Evolutionary conservation across 495 filamentous ascomycete genomes (phyloP).

Genomic region (Aspergillus diversus): DNA sequence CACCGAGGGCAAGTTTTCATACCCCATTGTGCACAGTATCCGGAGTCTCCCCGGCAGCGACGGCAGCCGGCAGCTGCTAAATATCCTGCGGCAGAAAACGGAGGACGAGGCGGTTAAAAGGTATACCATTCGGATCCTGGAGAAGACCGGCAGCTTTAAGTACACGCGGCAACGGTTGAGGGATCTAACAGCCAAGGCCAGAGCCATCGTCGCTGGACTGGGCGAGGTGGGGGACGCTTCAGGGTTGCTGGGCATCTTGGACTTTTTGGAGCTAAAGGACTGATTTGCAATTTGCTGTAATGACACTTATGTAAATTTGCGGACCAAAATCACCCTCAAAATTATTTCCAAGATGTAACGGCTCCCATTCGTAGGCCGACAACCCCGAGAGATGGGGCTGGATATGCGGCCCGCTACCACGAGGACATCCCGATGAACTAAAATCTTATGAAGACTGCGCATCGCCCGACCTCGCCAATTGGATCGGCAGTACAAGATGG

Average conservation of each 20-base stretch:
- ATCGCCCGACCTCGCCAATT: too few species aligned
- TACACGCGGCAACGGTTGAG: slow-evolving; percentile 1
- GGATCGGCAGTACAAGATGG: too few species aligned
- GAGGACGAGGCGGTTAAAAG: slow-evolving; percentile 75
- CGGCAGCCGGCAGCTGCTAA: slow-evolving; percentile 71
- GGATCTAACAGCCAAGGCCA: not conserved
- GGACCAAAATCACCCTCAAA: too few species aligned
- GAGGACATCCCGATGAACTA: too few species aligned
- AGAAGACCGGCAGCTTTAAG: slow-evolving; percentile 6
- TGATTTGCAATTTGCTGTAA: not conserved
- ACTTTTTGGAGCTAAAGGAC: slow-evolving; percentile 10
- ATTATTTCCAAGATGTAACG: too few species aligned
- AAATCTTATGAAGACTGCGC: too few species aligned
- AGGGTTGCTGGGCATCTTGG: slow-evolving; percentile 2
- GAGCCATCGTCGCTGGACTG: not conserved
- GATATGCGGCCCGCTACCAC: too few species aligned
- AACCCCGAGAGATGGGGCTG: too few species aligned
- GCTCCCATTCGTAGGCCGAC: too few species aligned
- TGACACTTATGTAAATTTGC: not conserved
- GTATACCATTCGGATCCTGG: slow-evolving; percentile 2
- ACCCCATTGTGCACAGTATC: slow-evolving; percentile 88
- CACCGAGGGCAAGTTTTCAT: slow-evolving; percentile 92
- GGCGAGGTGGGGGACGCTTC: not conserved
- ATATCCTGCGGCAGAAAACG: slow-evolving; percentile 82
- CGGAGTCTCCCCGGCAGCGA: slow-evolving; percentile 56